Percentiles rank a stretch among this genome's conserved stretches.
Evolutionary conservation across 2,329 filamentous ascomycete species (phyloP).

Genomic region (Claviceps humidiphila): DNA sequence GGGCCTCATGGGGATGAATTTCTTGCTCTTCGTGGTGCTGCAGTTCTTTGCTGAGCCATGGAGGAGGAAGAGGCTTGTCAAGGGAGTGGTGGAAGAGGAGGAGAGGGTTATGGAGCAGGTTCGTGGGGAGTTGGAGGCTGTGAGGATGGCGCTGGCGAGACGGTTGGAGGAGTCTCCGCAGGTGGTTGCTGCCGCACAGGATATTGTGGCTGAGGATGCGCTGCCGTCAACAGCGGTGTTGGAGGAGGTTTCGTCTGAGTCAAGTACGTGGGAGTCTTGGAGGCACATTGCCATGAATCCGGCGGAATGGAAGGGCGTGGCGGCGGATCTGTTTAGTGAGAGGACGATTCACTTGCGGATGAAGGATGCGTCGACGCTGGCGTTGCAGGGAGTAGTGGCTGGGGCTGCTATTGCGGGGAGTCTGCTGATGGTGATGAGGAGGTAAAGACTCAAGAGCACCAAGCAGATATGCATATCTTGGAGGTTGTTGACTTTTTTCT

Average conservation of each 20-base stretch:
- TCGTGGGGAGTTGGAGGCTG: conserved; percentile 25
- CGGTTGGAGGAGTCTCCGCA: conserved; percentile 9
- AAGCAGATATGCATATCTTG: neutral
- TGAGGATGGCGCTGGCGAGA: conserved; percentile 17
- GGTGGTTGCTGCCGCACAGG: conserved; percentile 2
- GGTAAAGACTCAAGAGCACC: conserved; percentile 9
- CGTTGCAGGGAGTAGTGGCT: conserved; percentile 50
- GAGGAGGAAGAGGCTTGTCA: conserved; percentile 68
- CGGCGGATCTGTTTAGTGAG: conserved; percentile 52
- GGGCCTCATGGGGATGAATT: conserved; percentile 94
- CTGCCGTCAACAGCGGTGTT: neutral
- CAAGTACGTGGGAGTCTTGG: conserved; percentile 21
- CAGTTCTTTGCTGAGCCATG: conserved; percentile 90
- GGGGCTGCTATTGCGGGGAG: conserved; percentile 50
- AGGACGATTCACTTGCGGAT: conserved; percentile 49
- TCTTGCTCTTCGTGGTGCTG: conserved; percentile 73
- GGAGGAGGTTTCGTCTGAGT: neutral
- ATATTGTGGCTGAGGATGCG: neutral
- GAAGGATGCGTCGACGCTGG: conserved; percentile 57
- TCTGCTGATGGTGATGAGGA: conserved; percentile 34
- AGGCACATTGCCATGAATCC: conserved; percentile 28
- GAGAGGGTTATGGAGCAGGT: conserved; percentile 42
- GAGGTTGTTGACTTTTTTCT: neutral
- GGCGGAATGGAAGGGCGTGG: conserved; percentile 32
- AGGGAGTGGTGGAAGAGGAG: conserved; percentile 69